Base-by-base conservation (phyloP, 2,329 filamentous ascomycete genomes). In the Fusarium pseudonygamai region DNA sequence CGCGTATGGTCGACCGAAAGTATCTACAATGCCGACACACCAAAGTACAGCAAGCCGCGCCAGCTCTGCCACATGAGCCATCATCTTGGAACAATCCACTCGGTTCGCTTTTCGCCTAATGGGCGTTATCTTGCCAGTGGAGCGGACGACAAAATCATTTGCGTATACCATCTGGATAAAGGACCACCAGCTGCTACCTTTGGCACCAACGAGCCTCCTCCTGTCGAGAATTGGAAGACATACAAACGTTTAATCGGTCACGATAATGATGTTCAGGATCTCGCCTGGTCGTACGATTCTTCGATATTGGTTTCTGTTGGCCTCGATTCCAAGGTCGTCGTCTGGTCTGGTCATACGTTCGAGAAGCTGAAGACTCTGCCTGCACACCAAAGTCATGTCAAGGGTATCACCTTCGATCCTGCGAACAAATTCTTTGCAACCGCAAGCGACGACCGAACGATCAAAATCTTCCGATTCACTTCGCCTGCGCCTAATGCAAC, bases 361-460 rank as follows among this genome's bases (percentile, higher is more conserved):
- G 96, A 99, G 84, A 98, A 97, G 84, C 88, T 99, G 75, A 98
- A 98, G 87, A 96, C 94, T 7, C 85, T 99, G 10, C 91, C 95
- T 5, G 92, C 95, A 66, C 96, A 99, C 82, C 94, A 97, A 81
- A 98, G 95, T 81, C 97, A 98, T 81, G 96, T 99, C 84, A 99
- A 99, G 82, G 96, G 97, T 71, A 97, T 99, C 78, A 97, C 96
- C 0, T 99, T 99, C 80, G 96, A 99, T 80, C 96, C 96, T 2
- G 96, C 96, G 46, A 98, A 98, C 85, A 99, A 98, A 81, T 99
- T 97, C 86, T 99, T 99, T 83, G 96, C 97, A 22, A 99, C 97
- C 1, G 95, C 97, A 6, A 97, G 95, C 83, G 96, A 99, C 81
- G 96, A 99, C 82, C 91, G 96, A 67, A 96, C 95, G 6, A 97